phyloP scores from a whole-genome alignment of 352 stramenopile species.

The Pythium brassicae region DNA sequence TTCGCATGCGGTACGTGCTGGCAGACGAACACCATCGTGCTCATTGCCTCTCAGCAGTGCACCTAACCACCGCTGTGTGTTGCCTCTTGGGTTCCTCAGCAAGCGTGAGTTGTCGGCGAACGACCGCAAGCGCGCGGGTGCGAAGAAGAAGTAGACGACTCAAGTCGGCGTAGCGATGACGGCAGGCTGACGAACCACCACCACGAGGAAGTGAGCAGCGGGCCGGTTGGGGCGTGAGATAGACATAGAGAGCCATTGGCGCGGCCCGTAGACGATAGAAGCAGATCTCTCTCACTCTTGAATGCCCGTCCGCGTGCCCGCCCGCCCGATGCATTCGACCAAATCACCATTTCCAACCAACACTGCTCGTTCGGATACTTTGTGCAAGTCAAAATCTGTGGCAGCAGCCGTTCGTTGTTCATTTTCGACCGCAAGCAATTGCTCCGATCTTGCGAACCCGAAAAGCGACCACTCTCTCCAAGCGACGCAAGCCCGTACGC shows the following conservation, averaged over 20 bases:
- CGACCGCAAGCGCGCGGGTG: constrained; percentile 44
- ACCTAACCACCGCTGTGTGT: not conserved
- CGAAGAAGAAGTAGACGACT: constrained; percentile 57
- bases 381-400: constrained; percentile 4
- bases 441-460: too few relatives aligned
- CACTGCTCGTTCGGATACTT: not conserved
- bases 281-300: not conserved
- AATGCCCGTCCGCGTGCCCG: too few relatives aligned
- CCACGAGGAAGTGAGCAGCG: not conserved
- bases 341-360: too few relatives aligned
- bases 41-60: too few relatives aligned
- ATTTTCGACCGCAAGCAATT: too few relatives aligned
- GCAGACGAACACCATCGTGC: not conserved
- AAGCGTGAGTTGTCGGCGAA: constrained; percentile 69
- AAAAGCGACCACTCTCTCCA: not conserved
- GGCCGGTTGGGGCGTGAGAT: not conserved
- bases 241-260: constrained; percentile 1
- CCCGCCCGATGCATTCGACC: too few relatives aligned
- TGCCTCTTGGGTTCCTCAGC: constrained; percentile 13
- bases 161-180: not conserved
- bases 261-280: constrained; percentile 1
- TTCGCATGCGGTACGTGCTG: constrained; percentile 81
- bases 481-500: not conserved
- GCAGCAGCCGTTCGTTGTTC: too few relatives aligned
- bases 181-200: not conserved